These are phyloP conservation scores for Calocera cornea DNA, from an alignment of 768 basidiomycete species.

Conservation along the genomic window DNA sequence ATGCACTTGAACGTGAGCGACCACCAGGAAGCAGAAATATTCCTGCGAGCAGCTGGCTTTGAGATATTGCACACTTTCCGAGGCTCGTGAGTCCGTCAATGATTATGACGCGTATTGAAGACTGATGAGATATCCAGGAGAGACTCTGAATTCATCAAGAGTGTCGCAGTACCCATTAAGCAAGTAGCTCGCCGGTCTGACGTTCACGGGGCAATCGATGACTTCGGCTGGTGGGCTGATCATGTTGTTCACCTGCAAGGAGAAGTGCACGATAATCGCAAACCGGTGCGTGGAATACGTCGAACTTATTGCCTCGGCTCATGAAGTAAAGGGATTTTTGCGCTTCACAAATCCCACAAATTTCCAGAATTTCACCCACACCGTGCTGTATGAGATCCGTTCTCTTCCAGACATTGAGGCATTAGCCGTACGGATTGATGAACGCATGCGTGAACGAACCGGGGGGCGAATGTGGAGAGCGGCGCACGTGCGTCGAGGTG, in stretches of 20 bases:
- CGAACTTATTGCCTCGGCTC: too few species aligned
- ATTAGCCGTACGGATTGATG: slow-evolving; percentile 4
- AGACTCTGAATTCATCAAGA: slow-evolving; percentile 36
- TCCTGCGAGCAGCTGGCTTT: slow-evolving; percentile 30
- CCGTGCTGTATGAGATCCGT: slow-evolving; percentile 17
- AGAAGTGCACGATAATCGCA: slow-evolving; percentile 30
- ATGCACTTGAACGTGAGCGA: slow-evolving; percentile 16
- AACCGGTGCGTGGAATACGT: slow-evolving; percentile 24
- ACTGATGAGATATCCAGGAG: slow-evolving; percentile 17
- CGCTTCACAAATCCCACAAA: slow-evolving; percentile 17
- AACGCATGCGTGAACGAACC: slow-evolving; percentile 8
- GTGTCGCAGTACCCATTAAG: slow-evolving; percentile 28
- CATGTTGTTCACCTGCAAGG: slow-evolving; percentile 31
- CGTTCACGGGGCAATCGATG: slow-evolving; percentile 31
- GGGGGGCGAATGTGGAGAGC: slow-evolving; percentile 30
- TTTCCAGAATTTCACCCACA: slow-evolving; percentile 23
- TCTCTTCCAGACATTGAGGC: not conserved
- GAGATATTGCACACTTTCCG: slow-evolving; percentile 31
- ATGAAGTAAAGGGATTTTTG: not conserved
- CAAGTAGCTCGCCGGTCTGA: slow-evolving; percentile 27
- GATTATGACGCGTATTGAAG: not conserved
- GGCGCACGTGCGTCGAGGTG: slow-evolving; percentile 34
- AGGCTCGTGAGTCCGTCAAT: slow-evolving; percentile 26
- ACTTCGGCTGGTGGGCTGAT: slow-evolving; percentile 24
- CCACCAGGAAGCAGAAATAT: slow-evolving; percentile 21